These are phyloP conservation scores for Ophiostoma sp. DNA, from an alignment of 2,329 filamentous ascomycete species.

Conservation along the genomic window DNA sequence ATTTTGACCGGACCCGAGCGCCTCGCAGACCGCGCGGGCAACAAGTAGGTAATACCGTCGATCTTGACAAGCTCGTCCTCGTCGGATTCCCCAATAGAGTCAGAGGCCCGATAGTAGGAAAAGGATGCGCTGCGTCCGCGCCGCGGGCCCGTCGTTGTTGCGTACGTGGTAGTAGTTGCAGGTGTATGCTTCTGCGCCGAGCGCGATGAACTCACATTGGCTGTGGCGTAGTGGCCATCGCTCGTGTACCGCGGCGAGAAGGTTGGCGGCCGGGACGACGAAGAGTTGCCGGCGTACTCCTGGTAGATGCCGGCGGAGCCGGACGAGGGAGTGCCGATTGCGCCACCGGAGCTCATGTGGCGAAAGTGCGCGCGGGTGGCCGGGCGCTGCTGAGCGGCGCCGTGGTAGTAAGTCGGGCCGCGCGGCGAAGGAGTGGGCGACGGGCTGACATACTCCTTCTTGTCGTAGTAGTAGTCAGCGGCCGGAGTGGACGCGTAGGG, in stretches of 20 bases:
- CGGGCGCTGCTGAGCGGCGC: constrained; percentile 41
- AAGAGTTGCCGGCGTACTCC: constrained; percentile 37
- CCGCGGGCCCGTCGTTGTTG: constrained; percentile 43
- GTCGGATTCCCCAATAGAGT: constrained; percentile 57
- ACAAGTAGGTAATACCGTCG: constrained; percentile 48
- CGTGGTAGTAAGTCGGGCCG: constrained; percentile 42
- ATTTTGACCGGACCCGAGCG: constrained; percentile 26
- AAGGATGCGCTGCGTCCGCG: constrained; percentile 50
- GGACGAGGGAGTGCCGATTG: constrained; percentile 31
- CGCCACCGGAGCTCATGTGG: constrained; percentile 38
- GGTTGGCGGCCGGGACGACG: constrained; percentile 39
- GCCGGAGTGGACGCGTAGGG: constrained; percentile 45
- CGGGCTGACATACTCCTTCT: constrained; percentile 47
- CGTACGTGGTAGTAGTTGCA: constrained; percentile 14
- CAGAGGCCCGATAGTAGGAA: constrained; percentile 55
- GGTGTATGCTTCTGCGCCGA: constrained; percentile 39
- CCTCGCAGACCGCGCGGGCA: constrained; percentile 47
- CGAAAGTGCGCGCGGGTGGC: constrained; percentile 50
- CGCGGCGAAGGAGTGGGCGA: constrained; percentile 54
- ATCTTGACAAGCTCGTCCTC: constrained; percentile 55
- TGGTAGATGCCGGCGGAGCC: constrained; percentile 35
- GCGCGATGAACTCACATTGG: constrained; percentile 57
- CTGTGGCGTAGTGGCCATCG: constrained; percentile 58
- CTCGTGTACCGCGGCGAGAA: constrained; percentile 59
- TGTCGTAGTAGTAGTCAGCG: constrained; percentile 47